Evolutionary conservation across 2,329 filamentous ascomycete species (phyloP).

Genomic region (Verticillium longisporum): DNA sequence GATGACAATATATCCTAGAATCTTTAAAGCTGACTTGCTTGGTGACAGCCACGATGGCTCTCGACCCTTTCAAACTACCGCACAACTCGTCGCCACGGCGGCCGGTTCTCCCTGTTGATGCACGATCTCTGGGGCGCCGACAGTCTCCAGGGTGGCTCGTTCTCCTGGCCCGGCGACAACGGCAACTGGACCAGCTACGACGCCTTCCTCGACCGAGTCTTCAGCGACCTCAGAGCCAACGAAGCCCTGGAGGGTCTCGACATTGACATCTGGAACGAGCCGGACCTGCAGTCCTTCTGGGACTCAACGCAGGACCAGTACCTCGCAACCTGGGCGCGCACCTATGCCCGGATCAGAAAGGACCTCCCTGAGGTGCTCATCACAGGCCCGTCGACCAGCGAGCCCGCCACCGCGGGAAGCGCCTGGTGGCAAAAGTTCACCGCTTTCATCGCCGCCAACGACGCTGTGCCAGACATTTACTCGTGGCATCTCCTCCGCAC

Average conservation of each 20-base stretch:
- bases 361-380: slow-evolving; percentile 6
- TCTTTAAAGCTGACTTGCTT: neutral
- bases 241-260: slow-evolving; percentile 1
- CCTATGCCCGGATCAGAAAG: slow-evolving; percentile 2
- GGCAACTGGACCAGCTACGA: slow-evolving; percentile 6
- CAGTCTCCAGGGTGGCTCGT: neutral
- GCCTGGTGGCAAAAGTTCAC: slow-evolving; percentile 5
- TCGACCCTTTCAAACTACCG: slow-evolving; percentile 2
- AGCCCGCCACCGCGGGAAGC: neutral
- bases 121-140: slow-evolving; percentile 10
- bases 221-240: slow-evolving; percentile 3
- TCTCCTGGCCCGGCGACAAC: slow-evolving; percentile 7
- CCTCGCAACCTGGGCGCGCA: slow-evolving; percentile 5
- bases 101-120: slow-evolving; percentile 2
- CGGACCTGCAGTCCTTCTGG: slow-evolving; percentile 6
- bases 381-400: slow-evolving; percentile 3
- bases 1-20: neutral
- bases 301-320: slow-evolving; percentile 5
- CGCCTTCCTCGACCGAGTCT: slow-evolving; percentile 3
- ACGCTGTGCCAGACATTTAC: slow-evolving; percentile 10
- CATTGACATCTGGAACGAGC: slow-evolving; percentile 10
- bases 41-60: neutral
- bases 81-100: neutral
- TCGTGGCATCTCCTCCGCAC: slow-evolving; percentile 11
- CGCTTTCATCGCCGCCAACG: slow-evolving; percentile 2